A percentile compares a stretch with the other conserved stretches of the same genome.
Conservation (phyloP, 495 filamentous ascomycete genomes). For the Neurospora sp. region DNA sequence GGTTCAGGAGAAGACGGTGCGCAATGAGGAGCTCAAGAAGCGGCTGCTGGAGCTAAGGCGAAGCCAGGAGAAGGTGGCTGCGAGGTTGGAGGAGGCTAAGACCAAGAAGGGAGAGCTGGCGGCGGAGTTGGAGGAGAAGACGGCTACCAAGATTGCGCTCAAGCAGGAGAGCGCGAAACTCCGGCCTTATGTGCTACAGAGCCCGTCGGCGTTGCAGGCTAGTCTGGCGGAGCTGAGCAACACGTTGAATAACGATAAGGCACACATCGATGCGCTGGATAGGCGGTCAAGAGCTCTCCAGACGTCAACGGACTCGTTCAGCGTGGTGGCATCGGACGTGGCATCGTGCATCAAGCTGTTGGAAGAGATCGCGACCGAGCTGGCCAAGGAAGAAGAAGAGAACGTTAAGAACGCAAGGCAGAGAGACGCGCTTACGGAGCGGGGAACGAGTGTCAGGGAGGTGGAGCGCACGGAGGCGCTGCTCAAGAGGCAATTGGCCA, state of each 20-base stretch:
- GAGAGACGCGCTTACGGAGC: slow-evolving; percentile 75
- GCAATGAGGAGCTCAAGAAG: slow-evolving; percentile 77
- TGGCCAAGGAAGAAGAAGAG: slow-evolving; percentile 86
- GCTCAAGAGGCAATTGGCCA: slow-evolving; percentile 70
- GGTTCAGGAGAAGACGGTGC: slow-evolving; percentile 67
- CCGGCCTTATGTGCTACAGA: slow-evolving; percentile 82
- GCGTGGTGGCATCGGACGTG: slow-evolving; percentile 72
- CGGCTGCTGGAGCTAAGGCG: slow-evolving; percentile 64
- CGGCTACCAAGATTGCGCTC: slow-evolving; percentile 45
- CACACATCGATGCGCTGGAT: slow-evolving; percentile 77
- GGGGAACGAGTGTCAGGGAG: slow-evolving; percentile 79
- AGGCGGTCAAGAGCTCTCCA: slow-evolving; percentile 80
- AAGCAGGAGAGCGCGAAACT: slow-evolving; percentile 79
- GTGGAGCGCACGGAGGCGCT: slow-evolving; percentile 79
- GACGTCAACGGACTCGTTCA: slow-evolving; percentile 81
- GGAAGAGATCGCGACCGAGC: slow-evolving; percentile 72
- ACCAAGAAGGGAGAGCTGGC: slow-evolving; percentile 63
- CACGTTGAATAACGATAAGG: slow-evolving; percentile 63
- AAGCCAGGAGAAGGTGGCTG: slow-evolving; percentile 67
- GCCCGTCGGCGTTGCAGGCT: slow-evolving; percentile 69
- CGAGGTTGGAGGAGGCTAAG: slow-evolving; percentile 66
- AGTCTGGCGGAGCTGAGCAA: slow-evolving; percentile 73
- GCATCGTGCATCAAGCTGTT: slow-evolving; percentile 76
- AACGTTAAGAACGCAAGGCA: slow-evolving; percentile 66
- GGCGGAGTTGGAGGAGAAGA: slow-evolving; percentile 68